These are phyloP conservation scores for Pezicula rhizophila DNA, from an alignment of 2,329 filamentous ascomycete genomes.

Conservation along the genomic window DNA sequence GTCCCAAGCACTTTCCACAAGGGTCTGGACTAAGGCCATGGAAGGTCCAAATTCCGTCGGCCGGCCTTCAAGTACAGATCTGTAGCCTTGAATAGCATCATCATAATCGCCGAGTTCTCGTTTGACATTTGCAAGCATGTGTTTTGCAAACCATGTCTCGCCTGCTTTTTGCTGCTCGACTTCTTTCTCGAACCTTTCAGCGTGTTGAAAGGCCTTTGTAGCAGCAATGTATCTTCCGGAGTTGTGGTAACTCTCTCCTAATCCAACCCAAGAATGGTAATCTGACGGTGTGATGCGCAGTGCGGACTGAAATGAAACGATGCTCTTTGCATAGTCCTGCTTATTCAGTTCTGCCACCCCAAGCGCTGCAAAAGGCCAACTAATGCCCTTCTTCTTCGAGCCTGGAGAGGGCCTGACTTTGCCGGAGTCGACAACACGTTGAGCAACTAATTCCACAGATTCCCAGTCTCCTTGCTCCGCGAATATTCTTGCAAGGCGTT, in stretches of 20 bases:
- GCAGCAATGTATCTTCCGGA: conserved; percentile 93
- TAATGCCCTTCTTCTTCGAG: conserved; percentile 86
- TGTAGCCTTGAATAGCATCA: conserved; percentile 72
- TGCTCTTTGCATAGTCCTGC: conserved; percentile 81
- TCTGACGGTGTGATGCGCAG: conserved; percentile 77
- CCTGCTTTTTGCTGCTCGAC: conserved; percentile 47
- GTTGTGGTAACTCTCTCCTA: conserved; percentile 96
- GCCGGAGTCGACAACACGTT: conserved; percentile 89
- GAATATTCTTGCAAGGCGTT: conserved; percentile 78
- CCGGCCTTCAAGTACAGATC: conserved; percentile 61
- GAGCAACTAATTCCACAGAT: conserved; percentile 85
- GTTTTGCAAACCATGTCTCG: conserved; percentile 91
- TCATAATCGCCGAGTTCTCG: conserved; percentile 88
- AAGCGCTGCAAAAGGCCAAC: conserved; percentile 91
- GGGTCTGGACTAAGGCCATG: conserved; percentile 80
- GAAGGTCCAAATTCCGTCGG: conserved; percentile 78
- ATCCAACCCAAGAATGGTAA: conserved; percentile 92
- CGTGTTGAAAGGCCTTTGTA: conserved; percentile 82
- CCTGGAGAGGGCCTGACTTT: conserved; percentile 85
- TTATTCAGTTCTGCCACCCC: conserved; percentile 94
- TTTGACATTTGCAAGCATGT: conserved; percentile 93
- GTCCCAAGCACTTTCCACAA: conserved; percentile 74
- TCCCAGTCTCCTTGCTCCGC: conserved; percentile 94
- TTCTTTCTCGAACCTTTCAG: conserved; percentile 65
- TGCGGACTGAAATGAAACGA: conserved; percentile 87